These are phyloP conservation scores for Trichomonas vaginalis DNA, from an alignment of 208 protist genomes.

Conservation along the genomic window DNA sequence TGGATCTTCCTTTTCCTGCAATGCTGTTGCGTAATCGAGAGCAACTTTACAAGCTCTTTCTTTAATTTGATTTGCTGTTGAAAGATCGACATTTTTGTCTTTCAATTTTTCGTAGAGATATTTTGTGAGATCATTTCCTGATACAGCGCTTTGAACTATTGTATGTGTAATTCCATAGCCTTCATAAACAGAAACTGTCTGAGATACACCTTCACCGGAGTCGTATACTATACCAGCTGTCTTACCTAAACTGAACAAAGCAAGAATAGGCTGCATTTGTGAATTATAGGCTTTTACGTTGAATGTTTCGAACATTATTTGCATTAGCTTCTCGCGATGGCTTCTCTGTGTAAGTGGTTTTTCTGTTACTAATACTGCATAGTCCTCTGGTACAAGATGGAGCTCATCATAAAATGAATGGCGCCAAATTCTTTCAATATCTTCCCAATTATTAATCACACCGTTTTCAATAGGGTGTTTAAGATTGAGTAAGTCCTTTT, in stretches of 20 bases:
- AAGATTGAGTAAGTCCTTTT: slow-evolving; percentile 76
- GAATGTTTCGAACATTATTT: slow-evolving; percentile 67
- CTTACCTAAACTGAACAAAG: slow-evolving; percentile 65
- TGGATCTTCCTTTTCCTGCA: slow-evolving; percentile 38
- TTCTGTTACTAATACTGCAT: slow-evolving; percentile 72
- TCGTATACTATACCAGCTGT: slow-evolving; percentile 72
- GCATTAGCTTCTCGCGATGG: slow-evolving; percentile 62
- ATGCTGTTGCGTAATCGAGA: slow-evolving; percentile 46
- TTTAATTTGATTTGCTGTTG: slow-evolving; percentile 56
- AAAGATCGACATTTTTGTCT: slow-evolving; percentile 45
- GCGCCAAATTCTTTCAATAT: slow-evolving; percentile 88
- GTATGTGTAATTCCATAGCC: slow-evolving; percentile 48
- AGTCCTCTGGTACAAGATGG: slow-evolving; percentile 75
- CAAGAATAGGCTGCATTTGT: slow-evolving; percentile 82
- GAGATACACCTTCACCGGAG: slow-evolving; percentile 76
- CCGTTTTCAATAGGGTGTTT: slow-evolving; percentile 66
- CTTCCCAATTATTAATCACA: slow-evolving; percentile 89
- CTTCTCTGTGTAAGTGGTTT: slow-evolving; percentile 58
- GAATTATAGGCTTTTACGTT: slow-evolving; percentile 45
- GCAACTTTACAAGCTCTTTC: slow-evolving; percentile 53
- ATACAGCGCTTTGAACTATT: slow-evolving; percentile 48
- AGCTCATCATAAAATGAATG: slow-evolving; percentile 96
- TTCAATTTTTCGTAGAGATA: slow-evolving; percentile 46
- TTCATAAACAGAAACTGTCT: slow-evolving; percentile 61
- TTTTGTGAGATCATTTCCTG: slow-evolving; percentile 53